These are phyloP conservation scores for Lipomyces kockii DNA, from an alignment of 805 yeast species.

Conservation along the genomic window DNA sequence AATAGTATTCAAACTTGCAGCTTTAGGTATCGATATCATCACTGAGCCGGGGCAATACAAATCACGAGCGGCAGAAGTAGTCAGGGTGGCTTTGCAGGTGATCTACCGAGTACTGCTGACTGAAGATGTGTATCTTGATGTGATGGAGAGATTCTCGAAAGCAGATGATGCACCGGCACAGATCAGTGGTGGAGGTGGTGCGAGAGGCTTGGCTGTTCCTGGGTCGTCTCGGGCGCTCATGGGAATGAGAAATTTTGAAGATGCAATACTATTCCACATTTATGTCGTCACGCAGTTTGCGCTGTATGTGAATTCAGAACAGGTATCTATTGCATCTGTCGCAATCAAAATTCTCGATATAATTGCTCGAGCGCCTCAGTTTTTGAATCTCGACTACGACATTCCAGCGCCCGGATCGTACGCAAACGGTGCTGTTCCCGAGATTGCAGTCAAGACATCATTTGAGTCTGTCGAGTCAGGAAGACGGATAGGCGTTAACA, in stretches of 20 bases:
- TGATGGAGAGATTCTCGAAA: conserved; percentile 51
- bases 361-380: conserved; percentile 56
- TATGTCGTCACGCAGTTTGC: conserved; percentile 75
- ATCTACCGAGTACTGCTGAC: conserved; percentile 54
- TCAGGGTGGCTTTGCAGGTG: conserved; percentile 52
- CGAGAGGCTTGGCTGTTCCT: conserved; percentile 16
- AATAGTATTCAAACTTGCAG: conserved; percentile 60
- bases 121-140: conserved; percentile 65
- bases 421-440: conserved; percentile 25
- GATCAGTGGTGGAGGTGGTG: background rate
- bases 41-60: conserved; percentile 43
- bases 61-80: conserved; percentile 39
- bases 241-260: conserved; percentile 61
- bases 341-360: conserved; percentile 61
- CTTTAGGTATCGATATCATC: conserved; percentile 64
- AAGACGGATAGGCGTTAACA: conserved; percentile 51
- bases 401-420: conserved; percentile 31
- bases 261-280: conserved; percentile 72
- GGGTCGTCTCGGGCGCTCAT: conserved; percentile 58
- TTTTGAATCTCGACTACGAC: conserved; percentile 41
- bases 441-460: conserved; percentile 19
- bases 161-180: conserved; percentile 6
- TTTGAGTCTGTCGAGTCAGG: conserved; percentile 25
- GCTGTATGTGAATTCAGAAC: conserved; percentile 67
- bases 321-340: conserved; percentile 48